These are phyloP conservation scores for Cryptococcus jaspeensis DNA, from an alignment of 1,284 basidiomycete genomes.

Conservation along the genomic window DNA sequence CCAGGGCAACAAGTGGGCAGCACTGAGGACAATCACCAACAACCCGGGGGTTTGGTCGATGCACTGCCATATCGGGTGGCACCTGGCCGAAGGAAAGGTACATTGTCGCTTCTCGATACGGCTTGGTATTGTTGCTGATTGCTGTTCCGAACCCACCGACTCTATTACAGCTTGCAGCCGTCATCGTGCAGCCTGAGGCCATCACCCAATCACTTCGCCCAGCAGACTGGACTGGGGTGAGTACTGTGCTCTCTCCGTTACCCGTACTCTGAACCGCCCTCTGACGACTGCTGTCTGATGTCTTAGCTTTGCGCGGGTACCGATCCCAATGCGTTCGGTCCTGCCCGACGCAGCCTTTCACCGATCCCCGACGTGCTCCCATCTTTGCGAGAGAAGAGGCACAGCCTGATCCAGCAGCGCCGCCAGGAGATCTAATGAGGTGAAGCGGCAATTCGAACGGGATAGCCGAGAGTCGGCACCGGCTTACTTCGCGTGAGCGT, in stretches of 20 bases:
- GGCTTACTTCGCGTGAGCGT: too few relatives aligned
- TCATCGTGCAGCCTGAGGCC: not conserved
- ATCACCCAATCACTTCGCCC: too few relatives aligned
- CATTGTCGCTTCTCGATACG: not conserved
- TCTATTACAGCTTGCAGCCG: not conserved
- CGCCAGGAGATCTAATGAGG: too few relatives aligned
- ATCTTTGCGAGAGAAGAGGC: too few relatives aligned
- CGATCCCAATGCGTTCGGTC: conserved; percentile 14
- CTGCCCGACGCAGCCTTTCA: too few relatives aligned
- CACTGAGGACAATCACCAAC: conserved; percentile 25
- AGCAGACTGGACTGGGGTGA: too few relatives aligned
- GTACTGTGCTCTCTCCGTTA: not conserved
- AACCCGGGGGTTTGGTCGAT: conserved; percentile 23
- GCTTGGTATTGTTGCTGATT: not conserved
- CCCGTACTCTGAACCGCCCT: not conserved
- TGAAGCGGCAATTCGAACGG: too few relatives aligned
- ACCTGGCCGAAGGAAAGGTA: conserved; percentile 12
- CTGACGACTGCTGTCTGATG: not conserved
- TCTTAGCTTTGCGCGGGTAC: conserved; percentile 18
- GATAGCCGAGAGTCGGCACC: too few relatives aligned
- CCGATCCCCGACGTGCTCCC: too few relatives aligned
- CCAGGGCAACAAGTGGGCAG: conserved; percentile 18
- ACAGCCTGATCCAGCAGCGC: too few relatives aligned
- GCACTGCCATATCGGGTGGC: conserved; percentile 30
- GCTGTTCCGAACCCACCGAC: not conserved